Evolutionary conservation across 1,284 basidiomycete genomes (phyloP).

Genomic region (Microbotryum saponariae): DNA sequence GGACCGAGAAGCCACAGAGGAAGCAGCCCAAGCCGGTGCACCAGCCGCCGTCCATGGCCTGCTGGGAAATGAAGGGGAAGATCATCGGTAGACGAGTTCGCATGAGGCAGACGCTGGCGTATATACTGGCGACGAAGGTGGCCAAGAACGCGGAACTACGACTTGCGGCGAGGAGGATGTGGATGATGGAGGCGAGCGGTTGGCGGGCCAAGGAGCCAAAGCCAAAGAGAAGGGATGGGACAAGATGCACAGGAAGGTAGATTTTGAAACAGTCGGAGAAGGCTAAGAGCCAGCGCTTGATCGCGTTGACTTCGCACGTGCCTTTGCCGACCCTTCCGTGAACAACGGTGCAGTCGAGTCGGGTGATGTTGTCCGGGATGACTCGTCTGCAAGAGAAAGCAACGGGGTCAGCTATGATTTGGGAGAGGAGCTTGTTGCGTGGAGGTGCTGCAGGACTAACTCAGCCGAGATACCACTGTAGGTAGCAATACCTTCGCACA

Average conservation of each 20-base stretch:
- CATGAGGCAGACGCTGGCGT: conserved; percentile 25
- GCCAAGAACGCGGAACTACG: conserved; percentile 42
- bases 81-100: conserved; percentile 21
- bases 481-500: conserved; percentile 15
- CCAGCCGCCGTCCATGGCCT: conserved; percentile 35
- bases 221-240: conserved; percentile 41
- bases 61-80: conserved; percentile 26
- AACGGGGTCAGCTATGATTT: conserved; percentile 7
- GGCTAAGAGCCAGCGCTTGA: conserved; percentile 38
- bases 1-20: conserved; percentile 34
- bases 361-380: conserved; percentile 11
- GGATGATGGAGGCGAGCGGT: conserved; percentile 32
- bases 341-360: conserved; percentile 41
- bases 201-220: conserved; percentile 26
- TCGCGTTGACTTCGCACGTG: conserved; percentile 39
- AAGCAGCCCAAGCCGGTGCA: conserved; percentile 32
- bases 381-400: conserved; percentile 5
- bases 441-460: no score
- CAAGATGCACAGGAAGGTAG: conserved; percentile 42
- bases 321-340: conserved; percentile 39
- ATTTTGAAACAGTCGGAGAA: conserved; percentile 40
- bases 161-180: conserved; percentile 38
- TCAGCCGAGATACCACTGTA: not conserved
- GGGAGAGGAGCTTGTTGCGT: not conserved
- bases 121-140: conserved; percentile 41